Percentiles rank a stretch among this genome's conserved stretches.
Evolutionary conservation across 805 yeast genomes (phyloP).

Genomic region (Wickerhamomyces ciferrii): DNA sequence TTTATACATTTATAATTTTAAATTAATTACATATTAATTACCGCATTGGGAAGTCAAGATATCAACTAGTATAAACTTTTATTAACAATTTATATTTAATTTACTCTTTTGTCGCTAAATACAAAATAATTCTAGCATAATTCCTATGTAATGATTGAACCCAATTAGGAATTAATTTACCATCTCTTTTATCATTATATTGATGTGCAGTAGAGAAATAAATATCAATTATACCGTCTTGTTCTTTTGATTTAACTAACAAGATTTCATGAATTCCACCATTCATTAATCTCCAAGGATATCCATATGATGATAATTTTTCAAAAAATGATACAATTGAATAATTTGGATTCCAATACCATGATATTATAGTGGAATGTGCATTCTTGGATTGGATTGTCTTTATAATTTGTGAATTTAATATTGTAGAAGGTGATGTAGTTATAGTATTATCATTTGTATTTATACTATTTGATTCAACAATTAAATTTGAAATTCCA

Average conservation of each 20-base stretch:
- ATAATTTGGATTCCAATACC: conserved; percentile 3
- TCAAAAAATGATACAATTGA: conserved; percentile 8
- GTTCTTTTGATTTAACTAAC: conserved; percentile 3
- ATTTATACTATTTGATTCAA: neutral
- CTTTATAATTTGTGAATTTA: neutral
- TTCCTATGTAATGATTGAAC: conserved; percentile 13
- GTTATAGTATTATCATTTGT: neutral
- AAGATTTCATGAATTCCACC: conserved; percentile 18
- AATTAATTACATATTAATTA: neutral
- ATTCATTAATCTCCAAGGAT: conserved; percentile 23
- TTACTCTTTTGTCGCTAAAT: neutral
- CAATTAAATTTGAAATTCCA: neutral
- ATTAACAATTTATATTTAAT: no score
- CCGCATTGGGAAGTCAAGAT: neutral
- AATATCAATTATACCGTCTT: conserved; percentile 8
- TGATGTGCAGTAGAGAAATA: conserved; percentile 17
- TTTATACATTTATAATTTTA: neutral
- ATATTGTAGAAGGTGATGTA: neutral
- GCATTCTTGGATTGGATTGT: neutral
- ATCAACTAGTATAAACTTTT: neutral
- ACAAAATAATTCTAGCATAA: conserved; percentile 13
- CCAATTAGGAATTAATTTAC: conserved; percentile 15
- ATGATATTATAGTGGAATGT: conserved; percentile 4
- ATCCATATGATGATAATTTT: conserved; percentile 15
- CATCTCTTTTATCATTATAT: conserved; percentile 18